Base-by-base conservation (phyloP, 495 filamentous ascomycete genomes). In the Aspergillus egyptiacus region DNA sequence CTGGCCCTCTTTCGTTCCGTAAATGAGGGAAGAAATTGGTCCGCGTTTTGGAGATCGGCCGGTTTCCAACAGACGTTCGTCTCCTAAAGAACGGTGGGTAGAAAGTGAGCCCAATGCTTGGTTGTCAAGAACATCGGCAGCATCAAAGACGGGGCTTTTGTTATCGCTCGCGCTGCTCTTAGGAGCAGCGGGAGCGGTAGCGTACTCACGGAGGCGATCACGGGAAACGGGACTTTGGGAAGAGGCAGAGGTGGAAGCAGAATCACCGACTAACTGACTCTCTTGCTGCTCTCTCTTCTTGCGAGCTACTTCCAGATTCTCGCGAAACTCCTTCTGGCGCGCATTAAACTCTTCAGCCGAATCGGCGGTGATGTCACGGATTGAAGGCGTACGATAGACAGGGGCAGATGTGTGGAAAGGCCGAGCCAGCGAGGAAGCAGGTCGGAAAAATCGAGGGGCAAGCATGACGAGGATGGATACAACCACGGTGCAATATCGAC, bases 1-100 rank as follows among this genome's bases (percentile, higher is more conserved):
- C 53, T 89, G 80, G 4, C 91, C 94, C 63, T 96, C 90, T 60
- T 91, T 86, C 9, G 94, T 96, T 55, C 93, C 93, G 67, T 98
- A 97, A 64, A 98, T 93, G 40, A 98, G 77, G 40, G 82, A 85
- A 19, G 74, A 76, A 15, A 81, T 46, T 13, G 74, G 62, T 32
- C 76, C 64, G 62, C 77, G 65, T 61, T 74, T 72, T 58, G 68
- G 69, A 50, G 59, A 64, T 22, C 66, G 56, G 31, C 48, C 46
- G 50, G 62, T 60, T 59, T 81, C 85, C 74, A 72, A 59, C 46
- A 65, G 34, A 15, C 65, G 56, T 57, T 73, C 62, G 48, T 73
- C 68, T 67, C 68, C 72, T 75, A 73, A n/a, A 72, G 45, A 60
- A 42, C 66, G 69, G 65, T 77, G 71, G 48, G 75, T 79, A 66